phyloP scores from a whole-genome alignment of 805 yeast species.

The Sugiyamaella mastotermitis region DNA sequence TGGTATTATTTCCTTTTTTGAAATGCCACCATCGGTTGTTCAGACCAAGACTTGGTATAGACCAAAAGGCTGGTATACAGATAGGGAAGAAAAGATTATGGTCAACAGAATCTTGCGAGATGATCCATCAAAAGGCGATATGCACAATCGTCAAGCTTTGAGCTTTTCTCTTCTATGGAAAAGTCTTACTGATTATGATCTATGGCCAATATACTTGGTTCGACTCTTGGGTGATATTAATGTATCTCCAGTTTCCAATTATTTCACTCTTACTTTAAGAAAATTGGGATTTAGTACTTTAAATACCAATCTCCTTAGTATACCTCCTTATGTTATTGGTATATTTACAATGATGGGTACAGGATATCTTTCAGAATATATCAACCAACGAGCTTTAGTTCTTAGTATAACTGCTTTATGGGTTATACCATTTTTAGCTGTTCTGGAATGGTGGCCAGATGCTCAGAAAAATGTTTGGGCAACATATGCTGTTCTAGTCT shows the following conservation, averaged over 20 bases:
- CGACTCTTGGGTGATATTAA: conserved; percentile 41
- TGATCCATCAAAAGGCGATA: conserved; percentile 59
- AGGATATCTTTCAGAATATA: conserved; percentile 13
- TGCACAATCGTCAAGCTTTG: conserved; percentile 56
- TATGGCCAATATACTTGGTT: conserved; percentile 49
- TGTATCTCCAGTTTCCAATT: conserved; percentile 33
- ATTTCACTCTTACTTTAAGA: conserved; percentile 45
- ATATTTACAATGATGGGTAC: conserved; percentile 12
- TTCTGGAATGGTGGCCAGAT: conserved; percentile 37
- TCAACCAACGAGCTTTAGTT: conserved; percentile 16
- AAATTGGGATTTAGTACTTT: conserved; percentile 48
- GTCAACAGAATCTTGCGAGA: conserved; percentile 56
- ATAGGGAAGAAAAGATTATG: conserved; percentile 51
- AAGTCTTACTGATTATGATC: conserved; percentile 43
- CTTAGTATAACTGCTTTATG: conserved; percentile 13
- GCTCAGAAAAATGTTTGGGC: conserved; percentile 28
- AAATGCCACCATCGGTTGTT: conserved; percentile 49
- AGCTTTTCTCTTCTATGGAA: conserved; percentile 35
- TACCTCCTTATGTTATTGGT: conserved; percentile 24
- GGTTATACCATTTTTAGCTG: conserved; percentile 14
- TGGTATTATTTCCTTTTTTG: conserved; percentile 41
- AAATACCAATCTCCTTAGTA: conserved; percentile 44
- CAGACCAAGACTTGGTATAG: conserved; percentile 46
- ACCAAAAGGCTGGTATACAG: conserved; percentile 48
- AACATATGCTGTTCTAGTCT: conserved; percentile 25